A percentile compares a stretch with the other conserved stretches of the same genome.
Conservation (phyloP, 2,329 filamentous ascomycete species). For the Trichoderma harzianum region DNA sequence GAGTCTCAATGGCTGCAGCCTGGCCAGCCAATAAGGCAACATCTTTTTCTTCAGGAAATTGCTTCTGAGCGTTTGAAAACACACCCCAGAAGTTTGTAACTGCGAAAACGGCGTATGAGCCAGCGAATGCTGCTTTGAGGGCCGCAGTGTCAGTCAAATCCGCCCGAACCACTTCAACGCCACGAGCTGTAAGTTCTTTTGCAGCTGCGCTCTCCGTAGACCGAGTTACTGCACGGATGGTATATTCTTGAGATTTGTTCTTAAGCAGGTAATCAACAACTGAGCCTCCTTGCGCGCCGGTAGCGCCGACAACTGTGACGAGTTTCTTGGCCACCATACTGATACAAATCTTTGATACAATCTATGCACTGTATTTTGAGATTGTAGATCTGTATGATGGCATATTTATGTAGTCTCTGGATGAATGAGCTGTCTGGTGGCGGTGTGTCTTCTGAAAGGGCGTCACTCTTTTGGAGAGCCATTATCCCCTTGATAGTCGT, state of each 20-base stretch:
- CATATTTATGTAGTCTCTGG: not conserved
- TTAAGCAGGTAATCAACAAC: conserved; percentile 31
- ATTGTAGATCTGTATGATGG: not conserved
- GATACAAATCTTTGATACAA: too few species aligned
- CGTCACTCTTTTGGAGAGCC: not conserved
- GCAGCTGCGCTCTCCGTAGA: conserved; percentile 29
- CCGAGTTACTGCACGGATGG: conserved; percentile 30
- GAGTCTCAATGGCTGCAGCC: not conserved
- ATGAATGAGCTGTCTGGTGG: not conserved
- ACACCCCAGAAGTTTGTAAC: conserved; percentile 28
- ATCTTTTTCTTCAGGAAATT: not conserved
- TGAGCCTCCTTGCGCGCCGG: conserved; percentile 31
- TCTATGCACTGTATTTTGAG: too few species aligned
- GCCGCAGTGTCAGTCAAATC: conserved; percentile 27
- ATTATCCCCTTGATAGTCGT: not conserved
- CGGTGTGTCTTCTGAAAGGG: not conserved
- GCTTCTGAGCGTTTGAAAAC: not conserved
- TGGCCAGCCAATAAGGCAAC: not conserved
- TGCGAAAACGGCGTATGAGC: conserved; percentile 34
- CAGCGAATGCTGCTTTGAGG: conserved; percentile 28
- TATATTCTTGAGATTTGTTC: conserved; percentile 28
- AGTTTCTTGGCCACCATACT: conserved; percentile 29
- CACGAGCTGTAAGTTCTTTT: conserved; percentile 25
- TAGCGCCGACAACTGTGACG: conserved; percentile 33
- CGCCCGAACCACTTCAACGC: conserved; percentile 32